A percentile compares a stretch with the other conserved stretches of the same genome.
These are phyloP conservation scores for Ophiostoma piceae DNA, from an alignment of 2,329 filamentous ascomycete species.

Conservation along the genomic window DNA sequence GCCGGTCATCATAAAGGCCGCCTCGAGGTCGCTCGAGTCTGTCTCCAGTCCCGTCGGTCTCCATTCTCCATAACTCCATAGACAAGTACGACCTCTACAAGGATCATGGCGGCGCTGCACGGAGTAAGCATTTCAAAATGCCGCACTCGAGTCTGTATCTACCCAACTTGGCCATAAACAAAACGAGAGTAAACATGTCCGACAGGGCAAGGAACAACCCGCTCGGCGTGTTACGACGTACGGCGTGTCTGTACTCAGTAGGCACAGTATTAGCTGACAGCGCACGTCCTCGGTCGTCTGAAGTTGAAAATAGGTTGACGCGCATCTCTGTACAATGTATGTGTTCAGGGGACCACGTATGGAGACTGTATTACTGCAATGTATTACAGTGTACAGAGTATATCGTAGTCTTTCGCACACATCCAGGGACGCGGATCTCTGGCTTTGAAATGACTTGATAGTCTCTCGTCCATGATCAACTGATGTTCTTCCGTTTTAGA, in stretches of 20 bases:
- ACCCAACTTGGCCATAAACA: background rate
- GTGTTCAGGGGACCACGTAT: background rate
- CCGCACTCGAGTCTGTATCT: background rate
- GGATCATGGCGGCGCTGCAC: background rate
- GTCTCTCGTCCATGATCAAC: background rate
- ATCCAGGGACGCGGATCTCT: background rate
- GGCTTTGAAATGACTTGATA: background rate
- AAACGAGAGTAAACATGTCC: background rate
- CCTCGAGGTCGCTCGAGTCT: background rate
- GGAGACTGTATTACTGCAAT: background rate
- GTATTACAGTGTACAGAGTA: too few species aligned
- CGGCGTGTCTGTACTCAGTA: background rate
- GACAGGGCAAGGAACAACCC: background rate
- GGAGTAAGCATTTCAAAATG: slow-evolving; percentile 6
- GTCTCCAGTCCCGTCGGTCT: background rate
- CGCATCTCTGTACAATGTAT: background rate
- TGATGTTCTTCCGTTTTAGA: background rate
- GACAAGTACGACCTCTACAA: background rate
- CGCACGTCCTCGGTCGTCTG: background rate
- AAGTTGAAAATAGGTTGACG: background rate
- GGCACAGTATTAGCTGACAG: background rate
- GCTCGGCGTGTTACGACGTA: background rate
- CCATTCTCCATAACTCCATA: background rate
- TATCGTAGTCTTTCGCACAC: background rate
- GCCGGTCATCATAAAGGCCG: background rate